Evolutionary conservation across 257 asterid species (phyloP), one percentile per base, ranked within the genome.

Genomic region (Nicotiana benthamiana): DNA sequence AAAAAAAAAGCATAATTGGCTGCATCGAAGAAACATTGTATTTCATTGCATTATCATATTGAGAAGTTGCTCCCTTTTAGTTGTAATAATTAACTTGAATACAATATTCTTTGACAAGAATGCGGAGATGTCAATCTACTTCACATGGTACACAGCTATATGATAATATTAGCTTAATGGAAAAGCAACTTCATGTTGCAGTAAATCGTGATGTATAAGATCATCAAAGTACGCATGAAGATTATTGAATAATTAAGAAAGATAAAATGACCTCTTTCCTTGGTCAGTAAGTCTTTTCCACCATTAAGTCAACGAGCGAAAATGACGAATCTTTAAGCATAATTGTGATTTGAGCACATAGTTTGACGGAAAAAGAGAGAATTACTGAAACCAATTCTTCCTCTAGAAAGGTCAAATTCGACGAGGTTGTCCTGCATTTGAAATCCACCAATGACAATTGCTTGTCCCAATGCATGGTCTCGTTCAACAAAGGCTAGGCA

Each of bases 401-500:
- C 8, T 0, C 61, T 72, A 0, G 78, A 24, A 46, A 72, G 8
- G 46, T 72, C 78, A 72, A 72, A 72, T 46, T 72, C 78, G 2
- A 72, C 30, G 0, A 72, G 4, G 3, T 72, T 72, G 1, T 72
- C 78, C 12, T 72, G 86, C 70, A 91, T 85, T 64, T 88, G 95
- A 74, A 82, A 87, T 10, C 86, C 85, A 10, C 92, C 89, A 9
- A 90, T 80, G 74, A 87, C 90, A 9, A 90, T 82, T 20, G 86
- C 26, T 26, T 82, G 62, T 20, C 83, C 80, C 7, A 83, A 80
- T 18, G 30, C 15, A 24, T 75, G 16, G 20, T 86, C 87, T 4
- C 89, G 87, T 77, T 90, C 89, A 17, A 86, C 60, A 75, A 90
- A 89, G 9, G 89, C 94, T 34, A 90, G 79, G 28, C 94, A 90